Evolutionary conservation across 2,329 filamentous ascomycete genomes (phyloP).

Genomic region (Tolypocladium capitatum): DNA sequence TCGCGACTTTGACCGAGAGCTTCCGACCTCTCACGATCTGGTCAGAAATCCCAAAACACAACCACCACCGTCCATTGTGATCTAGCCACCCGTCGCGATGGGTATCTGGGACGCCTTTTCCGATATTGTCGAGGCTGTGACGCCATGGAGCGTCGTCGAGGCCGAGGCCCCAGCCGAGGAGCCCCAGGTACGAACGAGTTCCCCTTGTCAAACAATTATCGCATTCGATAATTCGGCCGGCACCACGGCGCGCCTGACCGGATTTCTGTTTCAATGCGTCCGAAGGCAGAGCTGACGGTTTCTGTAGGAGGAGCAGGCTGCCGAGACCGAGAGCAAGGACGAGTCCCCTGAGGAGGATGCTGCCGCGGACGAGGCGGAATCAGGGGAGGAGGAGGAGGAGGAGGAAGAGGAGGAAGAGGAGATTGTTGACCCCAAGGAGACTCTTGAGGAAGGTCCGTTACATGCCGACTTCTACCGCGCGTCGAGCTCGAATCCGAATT

Average conservation of each 20-base stretch:
- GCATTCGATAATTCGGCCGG: background rate
- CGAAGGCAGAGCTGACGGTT: background rate
- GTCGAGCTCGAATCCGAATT: background rate
- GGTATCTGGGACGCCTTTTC: constrained; percentile 53
- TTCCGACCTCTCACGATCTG: constrained; percentile 25
- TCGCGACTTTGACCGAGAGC: constrained; percentile 27
- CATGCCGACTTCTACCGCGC: background rate
- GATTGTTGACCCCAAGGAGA: constrained; percentile 76
- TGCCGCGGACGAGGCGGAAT: constrained; percentile 27
- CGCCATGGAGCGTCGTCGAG: constrained; percentile 51
- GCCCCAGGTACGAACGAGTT: constrained; percentile 33
- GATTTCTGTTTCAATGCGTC: background rate
- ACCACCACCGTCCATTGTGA: constrained; percentile 28
- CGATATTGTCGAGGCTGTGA: constrained; percentile 51
- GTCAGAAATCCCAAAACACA: constrained; percentile 20
- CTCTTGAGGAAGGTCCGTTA: constrained; percentile 76
- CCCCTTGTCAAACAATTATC: background rate
- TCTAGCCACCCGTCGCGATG: constrained; percentile 35
- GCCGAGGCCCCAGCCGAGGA: constrained; percentile 56
- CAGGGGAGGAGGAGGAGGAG: constrained; percentile 51
- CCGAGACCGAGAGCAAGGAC: constrained; percentile 42
- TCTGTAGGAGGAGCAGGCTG: constrained; percentile 22
- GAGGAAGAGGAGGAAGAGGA: constrained; percentile 71
- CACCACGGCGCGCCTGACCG: background rate
- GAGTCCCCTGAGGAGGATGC: constrained; percentile 13